Evolutionary conservation across 192 early-diverging fungal species (phyloP), one percentile per base, ranked within the genome.

Genomic region (Powellomyces hirtus): DNA sequence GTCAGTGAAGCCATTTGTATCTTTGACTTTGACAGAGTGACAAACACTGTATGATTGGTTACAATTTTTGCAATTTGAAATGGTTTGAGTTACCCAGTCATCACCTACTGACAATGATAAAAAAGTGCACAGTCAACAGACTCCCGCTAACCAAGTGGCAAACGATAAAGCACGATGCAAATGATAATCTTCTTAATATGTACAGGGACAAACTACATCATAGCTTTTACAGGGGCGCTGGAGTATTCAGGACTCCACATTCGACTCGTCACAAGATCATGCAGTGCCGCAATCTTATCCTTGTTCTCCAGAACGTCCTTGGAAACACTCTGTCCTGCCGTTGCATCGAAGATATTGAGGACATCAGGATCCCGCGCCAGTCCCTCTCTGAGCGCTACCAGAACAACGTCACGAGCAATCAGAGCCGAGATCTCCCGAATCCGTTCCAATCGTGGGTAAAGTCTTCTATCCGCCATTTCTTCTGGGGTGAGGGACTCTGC

Each of bases 401-500:
- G 71, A 45, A 90, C 82, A 33, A 98, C 90, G 38, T 89, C 90
- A 0, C 90, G 86, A 30, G 94, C 91, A 6, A 98, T 83, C 73
- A 88, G 75, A 1, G 90, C 86, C 38, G 88, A 90, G 16, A 91
- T 31, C 50, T 92, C 86, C 57, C 96, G 90, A 64, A 98, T 95
- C 45, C 94, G 89, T 33, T 80, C 82, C 38, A 98, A 74, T 50
- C 83, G 80, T 13, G 96, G 96, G 75, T 94, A 98, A 38, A 98
- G 77, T 38, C 91, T 77, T 50, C 89, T 86, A 59, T 87, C 73
- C 24, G 72, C 71, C 1, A 62, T 80, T 80, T 98, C 94, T 44
- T 91, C 82, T 0, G 62, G 37, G 4, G 81, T 90, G 38, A 97
- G 76, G 18, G 90, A 82, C 51, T 89, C 77, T 11, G 96, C 85